Evolutionary conservation across 306 rosid species (phyloP).

Genomic region (Citrullus mucosospermus): DNA sequence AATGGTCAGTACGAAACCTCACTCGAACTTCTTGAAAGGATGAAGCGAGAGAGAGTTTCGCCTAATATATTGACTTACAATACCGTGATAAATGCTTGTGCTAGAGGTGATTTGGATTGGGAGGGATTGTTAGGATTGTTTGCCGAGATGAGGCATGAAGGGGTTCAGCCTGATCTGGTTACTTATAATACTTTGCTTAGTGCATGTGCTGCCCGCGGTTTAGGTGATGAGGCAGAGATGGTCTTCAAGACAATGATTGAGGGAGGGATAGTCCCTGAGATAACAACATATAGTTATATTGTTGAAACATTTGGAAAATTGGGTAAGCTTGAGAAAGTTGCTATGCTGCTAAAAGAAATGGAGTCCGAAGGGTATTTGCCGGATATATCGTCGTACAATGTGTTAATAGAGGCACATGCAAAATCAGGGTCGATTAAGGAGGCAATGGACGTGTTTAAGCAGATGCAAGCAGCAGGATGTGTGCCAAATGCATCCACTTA

Average conservation of each 20-base stretch:
- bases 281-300: constrained; percentile 53
- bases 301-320: constrained; percentile 76
- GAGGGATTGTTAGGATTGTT: constrained; percentile 82
- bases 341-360: constrained; percentile 80
- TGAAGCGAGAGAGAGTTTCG: constrained; percentile 70
- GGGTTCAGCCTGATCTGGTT: constrained; percentile 72
- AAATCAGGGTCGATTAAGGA: constrained; percentile 56
- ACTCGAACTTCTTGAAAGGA: constrained; percentile 50
- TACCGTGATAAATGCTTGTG: constrained; percentile 84
- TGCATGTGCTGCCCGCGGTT: constrained; percentile 74
- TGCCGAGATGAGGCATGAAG: constrained; percentile 97
- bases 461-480: constrained; percentile 94
- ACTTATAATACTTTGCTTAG: constrained; percentile 85
- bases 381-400: constrained; percentile 77
- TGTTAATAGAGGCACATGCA: constrained; percentile 66
- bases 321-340: constrained; percentile 59
- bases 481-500: constrained; percentile 64
- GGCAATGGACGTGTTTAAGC: constrained; percentile 69
- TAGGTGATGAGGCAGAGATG: constrained; percentile 90
- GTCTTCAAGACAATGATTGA: constrained; percentile 90
- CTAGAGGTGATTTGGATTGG: constrained; percentile 94
- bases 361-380: constrained; percentile 79
- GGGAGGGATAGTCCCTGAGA: constrained; percentile 80
- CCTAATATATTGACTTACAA: constrained; percentile 77
- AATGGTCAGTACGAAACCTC: constrained; percentile 63